phyloP scores from a whole-genome alignment of 352 stramenopile genomes.

The Phytophthora macrochlamydospora region DNA sequence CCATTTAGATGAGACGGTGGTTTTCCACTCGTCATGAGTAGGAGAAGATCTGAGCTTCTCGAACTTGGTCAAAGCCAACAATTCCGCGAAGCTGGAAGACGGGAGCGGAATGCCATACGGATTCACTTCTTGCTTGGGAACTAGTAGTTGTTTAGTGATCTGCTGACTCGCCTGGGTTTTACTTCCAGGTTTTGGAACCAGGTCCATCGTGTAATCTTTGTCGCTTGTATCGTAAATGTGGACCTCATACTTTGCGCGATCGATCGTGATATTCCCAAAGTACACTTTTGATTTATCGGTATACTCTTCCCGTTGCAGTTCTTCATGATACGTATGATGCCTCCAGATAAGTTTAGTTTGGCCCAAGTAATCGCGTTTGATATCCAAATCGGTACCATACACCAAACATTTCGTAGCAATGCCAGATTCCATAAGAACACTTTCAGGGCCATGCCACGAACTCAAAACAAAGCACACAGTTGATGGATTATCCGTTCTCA shows the following conservation, averaged over 20 bases:
- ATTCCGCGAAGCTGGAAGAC: conserved; percentile 45
- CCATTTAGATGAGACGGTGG: conserved; percentile 39
- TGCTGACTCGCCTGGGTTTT: not conserved
- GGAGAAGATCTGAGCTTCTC: conserved; percentile 4
- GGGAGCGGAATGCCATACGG: conserved; percentile 54
- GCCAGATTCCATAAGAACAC: conserved; percentile 25
- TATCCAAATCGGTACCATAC: conserved; percentile 28
- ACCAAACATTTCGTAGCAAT: conserved; percentile 32
- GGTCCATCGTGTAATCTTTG: conserved; percentile 32
- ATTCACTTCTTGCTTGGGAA: conserved; percentile 58
- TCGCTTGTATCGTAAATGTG: conserved; percentile 38
- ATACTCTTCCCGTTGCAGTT: no score
- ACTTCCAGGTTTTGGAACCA: conserved; percentile 16
- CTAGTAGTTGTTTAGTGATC: conserved; percentile 3
- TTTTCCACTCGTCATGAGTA: conserved; percentile 16
- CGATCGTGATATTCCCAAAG: conserved; percentile 41
- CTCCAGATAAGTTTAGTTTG: conserved; percentile 42
- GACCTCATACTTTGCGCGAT: conserved; percentile 5
- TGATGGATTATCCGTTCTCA: conserved; percentile 35
- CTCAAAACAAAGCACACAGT: conserved; percentile 49
- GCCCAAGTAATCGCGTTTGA: conserved; percentile 16
- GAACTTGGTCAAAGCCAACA: conserved; percentile 41
- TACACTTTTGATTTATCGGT: conserved; percentile 28
- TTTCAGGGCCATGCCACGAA: conserved; percentile 15
- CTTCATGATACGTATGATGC: conserved; percentile 7